Conservation (phyloP, 2,329 filamentous ascomycete species). For the Colletotrichum echinochloae region DNA sequence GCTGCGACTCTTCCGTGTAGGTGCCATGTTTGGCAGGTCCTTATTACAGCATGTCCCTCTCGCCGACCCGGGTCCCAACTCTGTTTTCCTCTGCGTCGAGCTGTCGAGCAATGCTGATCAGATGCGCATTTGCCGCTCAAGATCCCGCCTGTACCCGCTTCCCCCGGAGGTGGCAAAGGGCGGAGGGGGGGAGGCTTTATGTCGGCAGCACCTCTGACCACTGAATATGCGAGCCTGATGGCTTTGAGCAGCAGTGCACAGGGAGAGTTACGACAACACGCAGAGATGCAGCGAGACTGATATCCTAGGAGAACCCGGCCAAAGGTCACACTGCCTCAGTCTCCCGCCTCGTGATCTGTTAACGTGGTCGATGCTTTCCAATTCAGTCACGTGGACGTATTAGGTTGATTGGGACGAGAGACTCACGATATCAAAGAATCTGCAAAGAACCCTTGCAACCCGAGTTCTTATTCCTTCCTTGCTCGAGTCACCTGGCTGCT, state of each 20-base stretch:
- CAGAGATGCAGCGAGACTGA: not conserved
- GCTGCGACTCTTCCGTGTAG: not conserved
- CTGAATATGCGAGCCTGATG: too few species aligned
- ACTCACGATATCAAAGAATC: not conserved
- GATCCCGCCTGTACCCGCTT: too few species aligned
- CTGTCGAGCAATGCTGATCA: too few species aligned
- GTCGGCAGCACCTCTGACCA: too few species aligned
- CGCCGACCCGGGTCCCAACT: not conserved
- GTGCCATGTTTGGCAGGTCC: not conserved
- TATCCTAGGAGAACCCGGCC: not conserved
- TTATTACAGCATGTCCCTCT: not conserved
- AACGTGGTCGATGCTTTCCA: not conserved
- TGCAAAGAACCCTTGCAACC: not conserved
- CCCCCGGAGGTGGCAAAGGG: too few species aligned
- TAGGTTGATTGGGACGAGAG: not conserved
- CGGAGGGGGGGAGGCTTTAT: too few species aligned
- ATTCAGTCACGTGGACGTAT: not conserved
- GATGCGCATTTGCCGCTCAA: too few species aligned
- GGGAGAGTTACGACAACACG: not conserved
- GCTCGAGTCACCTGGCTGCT: not conserved
- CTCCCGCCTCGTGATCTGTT: not conserved
- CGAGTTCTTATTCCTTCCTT: not conserved
- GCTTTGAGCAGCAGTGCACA: not conserved
- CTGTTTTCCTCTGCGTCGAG: not conserved
- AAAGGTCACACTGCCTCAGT: not conserved